Evolutionary conservation across 345 rosid genomes (phyloP), one percentile per base, ranked within the genome.

Genomic region (Salix caprea): DNA sequence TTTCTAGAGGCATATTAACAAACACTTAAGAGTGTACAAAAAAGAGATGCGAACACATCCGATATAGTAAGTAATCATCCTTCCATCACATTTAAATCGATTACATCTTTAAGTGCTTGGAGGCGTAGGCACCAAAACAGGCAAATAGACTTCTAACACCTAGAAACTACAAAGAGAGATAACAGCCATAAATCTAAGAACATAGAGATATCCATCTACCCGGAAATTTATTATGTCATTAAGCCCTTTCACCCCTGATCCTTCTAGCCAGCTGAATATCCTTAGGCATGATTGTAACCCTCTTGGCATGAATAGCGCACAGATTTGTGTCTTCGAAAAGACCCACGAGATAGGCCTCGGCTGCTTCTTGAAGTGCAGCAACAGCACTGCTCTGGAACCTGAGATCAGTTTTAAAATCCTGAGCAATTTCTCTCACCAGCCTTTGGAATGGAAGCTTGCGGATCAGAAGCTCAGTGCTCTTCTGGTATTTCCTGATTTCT

Each of bases 341-440:
- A 13, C 80, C 67, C 2, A 72, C 71, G 1, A 72, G 72, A 19
- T 77, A 77, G 21, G 76, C 76, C 72, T 77, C 67, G 0, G 67
- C 65, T 4, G 72, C 75, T 42, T 77, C 72, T 24, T 77, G 70
- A 19, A 65, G 80, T 24, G 76, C 71, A 0, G 72, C 58, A 19
- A 77, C 74, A 24, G 70, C 74, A 5, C 67, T 71, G 52, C 72
- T 72, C 60, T 77, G 70, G 46, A 77, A 72, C 65, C 74, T 50
- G 14, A 77, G 76, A 72, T 77, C 67, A 5, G 65, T 72, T 46
- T 77, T 77, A 58, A 65, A 77, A 39, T 77, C 80, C 76, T 77
- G 60, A 37, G 80, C 72, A n/a, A 77, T 77, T 54, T 77, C 80
- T 12, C 76, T 77, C 23, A 65, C 76, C 0, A 65, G 76, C 67